Evolutionary conservation across 1,284 basidiomycete genomes (phyloP).

Genomic region (Sphaerobolus stellatus): DNA sequence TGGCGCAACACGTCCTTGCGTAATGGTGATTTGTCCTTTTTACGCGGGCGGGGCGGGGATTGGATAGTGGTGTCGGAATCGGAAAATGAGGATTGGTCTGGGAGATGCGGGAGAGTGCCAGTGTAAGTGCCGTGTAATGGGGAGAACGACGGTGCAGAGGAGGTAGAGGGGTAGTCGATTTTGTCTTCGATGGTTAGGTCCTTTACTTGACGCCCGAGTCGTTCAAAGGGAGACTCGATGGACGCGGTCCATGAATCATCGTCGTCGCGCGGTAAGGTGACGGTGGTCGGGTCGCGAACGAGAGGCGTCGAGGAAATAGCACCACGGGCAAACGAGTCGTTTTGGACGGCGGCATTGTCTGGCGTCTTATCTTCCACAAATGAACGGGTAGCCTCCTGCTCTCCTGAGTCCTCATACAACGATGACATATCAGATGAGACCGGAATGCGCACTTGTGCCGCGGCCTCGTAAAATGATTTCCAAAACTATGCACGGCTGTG

Average conservation of each 20-base stretch:
- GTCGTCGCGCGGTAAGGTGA: slow-evolving; percentile 38
- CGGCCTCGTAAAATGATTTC: slow-evolving; percentile 93
- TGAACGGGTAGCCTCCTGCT: slow-evolving; percentile 7
- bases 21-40: slow-evolving; percentile 33
- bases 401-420: slow-evolving; percentile 4
- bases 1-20: slow-evolving; percentile 52
- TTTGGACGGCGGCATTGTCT: slow-evolving; percentile 50
- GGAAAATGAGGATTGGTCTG: slow-evolving; percentile 12
- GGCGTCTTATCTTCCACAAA: slow-evolving; percentile 33
- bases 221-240: slow-evolving; percentile 73
- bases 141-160: slow-evolving; percentile 15
- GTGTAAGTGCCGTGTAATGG: slow-evolving; percentile 10
- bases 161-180: slow-evolving; percentile 12
- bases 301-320: slow-evolving; percentile 75
- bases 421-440: slow-evolving; percentile 64
- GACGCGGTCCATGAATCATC: slow-evolving; percentile 64
- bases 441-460: slow-evolving; percentile 82
- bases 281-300: slow-evolving; percentile 36
- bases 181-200: slow-evolving; percentile 49
- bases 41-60: slow-evolving; percentile 5
- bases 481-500: slow-evolving; percentile 66
- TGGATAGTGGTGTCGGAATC: slow-evolving; percentile 2
- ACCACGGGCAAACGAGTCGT: slow-evolving; percentile 61
- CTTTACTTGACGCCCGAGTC: slow-evolving; percentile 66
- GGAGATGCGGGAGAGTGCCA: background rate